These are phyloP conservation scores for Aspergillus uvarum DNA, from an alignment of 2,329 filamentous ascomycete genomes.

Conservation along the genomic window DNA sequence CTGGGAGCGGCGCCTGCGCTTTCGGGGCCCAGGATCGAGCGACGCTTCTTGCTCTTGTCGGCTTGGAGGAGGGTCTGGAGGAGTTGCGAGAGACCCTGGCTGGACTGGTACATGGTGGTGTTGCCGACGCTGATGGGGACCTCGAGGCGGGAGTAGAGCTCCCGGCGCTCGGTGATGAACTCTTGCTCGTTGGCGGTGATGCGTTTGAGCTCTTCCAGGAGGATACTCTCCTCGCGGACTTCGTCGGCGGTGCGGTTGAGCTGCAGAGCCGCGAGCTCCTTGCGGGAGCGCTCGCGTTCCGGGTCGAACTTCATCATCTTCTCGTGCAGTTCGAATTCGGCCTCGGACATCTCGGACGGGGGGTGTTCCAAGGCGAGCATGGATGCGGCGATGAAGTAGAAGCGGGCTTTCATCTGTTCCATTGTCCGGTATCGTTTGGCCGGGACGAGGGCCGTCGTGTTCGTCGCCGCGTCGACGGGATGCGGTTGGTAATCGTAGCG, in stretches of 20 bases:
- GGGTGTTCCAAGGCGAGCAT: conserved; percentile 80
- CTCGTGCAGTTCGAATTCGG: conserved; percentile 80
- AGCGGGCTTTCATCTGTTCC: conserved; percentile 88
- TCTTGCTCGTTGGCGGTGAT: conserved; percentile 84
- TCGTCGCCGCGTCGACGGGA: conserved; percentile 26
- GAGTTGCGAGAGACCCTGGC: conserved; percentile 73
- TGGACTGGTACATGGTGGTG: conserved; percentile 76
- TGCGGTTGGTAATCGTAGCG: conserved; percentile 70
- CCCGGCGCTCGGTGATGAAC: conserved; percentile 82
- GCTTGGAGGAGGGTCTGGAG: conserved; percentile 78
- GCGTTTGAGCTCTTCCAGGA: conserved; percentile 86
- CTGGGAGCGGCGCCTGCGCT: conserved; percentile 41
- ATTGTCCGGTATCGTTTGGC: conserved; percentile 62
- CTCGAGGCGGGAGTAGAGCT: conserved; percentile 83
- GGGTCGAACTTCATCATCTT: conserved; percentile 85
- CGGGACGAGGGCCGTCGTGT: conserved; percentile 36
- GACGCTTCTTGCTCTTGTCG: conserved; percentile 88
- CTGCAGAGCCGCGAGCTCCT: conserved; percentile 78
- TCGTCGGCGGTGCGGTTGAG: conserved; percentile 81
- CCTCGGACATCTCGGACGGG: conserved; percentile 79
- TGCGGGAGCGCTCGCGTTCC: conserved; percentile 73
- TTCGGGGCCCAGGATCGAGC: conserved; percentile 64
- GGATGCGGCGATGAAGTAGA: conserved; percentile 81
- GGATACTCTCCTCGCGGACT: conserved; percentile 84
- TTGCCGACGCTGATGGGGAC: conserved; percentile 70